Conservation (phyloP, 2,329 filamentous ascomycete genomes). For the Alternaria arborescens region DNA sequence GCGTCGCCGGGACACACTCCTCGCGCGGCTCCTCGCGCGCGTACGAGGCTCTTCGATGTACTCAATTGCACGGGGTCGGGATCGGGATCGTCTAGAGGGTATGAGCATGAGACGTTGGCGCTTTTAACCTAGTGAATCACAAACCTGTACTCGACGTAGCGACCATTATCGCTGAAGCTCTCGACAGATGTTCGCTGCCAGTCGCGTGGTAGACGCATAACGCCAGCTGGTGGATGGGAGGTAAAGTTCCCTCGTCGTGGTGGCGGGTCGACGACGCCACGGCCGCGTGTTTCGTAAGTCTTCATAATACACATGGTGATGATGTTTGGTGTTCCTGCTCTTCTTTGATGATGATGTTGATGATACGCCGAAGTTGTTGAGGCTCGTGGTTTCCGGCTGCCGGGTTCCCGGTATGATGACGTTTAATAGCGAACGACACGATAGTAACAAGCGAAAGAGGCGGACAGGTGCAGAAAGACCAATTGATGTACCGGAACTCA, state of each 20-base stretch:
- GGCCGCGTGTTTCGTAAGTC: slow-evolving; percentile 38
- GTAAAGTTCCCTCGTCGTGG: slow-evolving; percentile 43
- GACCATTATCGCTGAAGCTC: slow-evolving; percentile 28
- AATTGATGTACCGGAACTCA: neutral
- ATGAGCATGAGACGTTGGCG: neutral
- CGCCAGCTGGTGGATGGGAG: slow-evolving; percentile 44
- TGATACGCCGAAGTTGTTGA: neutral
- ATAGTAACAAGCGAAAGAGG: neutral
- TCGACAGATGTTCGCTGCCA: slow-evolving; percentile 34
- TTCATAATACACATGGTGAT: slow-evolving; percentile 46
- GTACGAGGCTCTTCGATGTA: slow-evolving; percentile 39
- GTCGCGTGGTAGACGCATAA: slow-evolving; percentile 44
- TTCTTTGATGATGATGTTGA: neutral
- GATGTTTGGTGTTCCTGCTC: neutral
- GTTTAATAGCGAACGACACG: slow-evolving; percentile 7
- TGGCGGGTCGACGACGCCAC: slow-evolving; percentile 42
- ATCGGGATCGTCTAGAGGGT: slow-evolving; percentile 21
- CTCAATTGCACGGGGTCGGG: slow-evolving; percentile 36
- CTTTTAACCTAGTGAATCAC: neutral
- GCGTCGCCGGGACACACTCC: slow-evolving; percentile 39
- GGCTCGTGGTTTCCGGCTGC: slow-evolving; percentile 1
- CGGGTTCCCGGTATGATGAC: slow-evolving; percentile 6
- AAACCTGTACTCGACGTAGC: slow-evolving; percentile 34
- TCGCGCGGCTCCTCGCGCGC: slow-evolving; percentile 34
- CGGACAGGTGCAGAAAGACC: neutral